Evolutionary conservation across 768 basidiomycete genomes (phyloP).

Genomic region (Hydnomerulius pinastri): DNA sequence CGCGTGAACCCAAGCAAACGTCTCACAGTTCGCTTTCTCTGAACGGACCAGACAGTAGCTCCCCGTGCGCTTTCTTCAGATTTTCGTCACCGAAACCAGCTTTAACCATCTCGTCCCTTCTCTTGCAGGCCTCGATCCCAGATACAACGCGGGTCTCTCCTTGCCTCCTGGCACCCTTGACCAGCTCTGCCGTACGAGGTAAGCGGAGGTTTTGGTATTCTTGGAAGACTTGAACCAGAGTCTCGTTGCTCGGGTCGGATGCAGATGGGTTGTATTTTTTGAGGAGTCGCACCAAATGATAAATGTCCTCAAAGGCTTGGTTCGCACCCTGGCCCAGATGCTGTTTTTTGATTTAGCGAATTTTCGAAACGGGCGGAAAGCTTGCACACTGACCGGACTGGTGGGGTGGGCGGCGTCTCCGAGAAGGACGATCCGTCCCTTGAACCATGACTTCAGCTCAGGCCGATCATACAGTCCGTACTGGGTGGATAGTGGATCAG

Average conservation of each 20-base stretch:
- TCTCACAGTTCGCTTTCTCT: constrained; percentile 7
- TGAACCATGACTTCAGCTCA: constrained; percentile 41
- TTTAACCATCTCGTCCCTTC: constrained; percentile 28
- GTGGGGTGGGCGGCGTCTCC: constrained; percentile 51
- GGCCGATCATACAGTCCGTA: constrained; percentile 48
- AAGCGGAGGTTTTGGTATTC: constrained; percentile 39
- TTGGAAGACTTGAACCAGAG: constrained; percentile 32
- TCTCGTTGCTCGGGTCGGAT: constrained; percentile 25
- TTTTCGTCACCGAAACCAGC: not conserved
- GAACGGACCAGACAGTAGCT: constrained; percentile 7
- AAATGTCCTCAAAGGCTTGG: constrained; percentile 46
- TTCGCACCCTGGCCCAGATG: constrained; percentile 50
- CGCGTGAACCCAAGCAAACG: too few relatives aligned
- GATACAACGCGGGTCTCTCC: constrained; percentile 38
- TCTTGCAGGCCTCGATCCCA: constrained; percentile 32
- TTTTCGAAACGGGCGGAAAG: not conserved
- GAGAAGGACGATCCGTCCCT: constrained; percentile 42
- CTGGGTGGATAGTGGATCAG: constrained; percentile 21
- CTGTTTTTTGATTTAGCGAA: constrained; percentile 9
- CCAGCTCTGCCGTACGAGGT: constrained; percentile 36
- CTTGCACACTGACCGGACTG: constrained; percentile 37
- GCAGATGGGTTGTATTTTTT: constrained; percentile 31
- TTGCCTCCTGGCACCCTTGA: constrained; percentile 34
- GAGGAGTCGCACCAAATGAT: constrained; percentile 37
- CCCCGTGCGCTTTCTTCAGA: not conserved